These are phyloP conservation scores for Helenozyma rhizophorensis DNA, from an alignment of 805 yeast genomes.

Conservation along the genomic window DNA sequence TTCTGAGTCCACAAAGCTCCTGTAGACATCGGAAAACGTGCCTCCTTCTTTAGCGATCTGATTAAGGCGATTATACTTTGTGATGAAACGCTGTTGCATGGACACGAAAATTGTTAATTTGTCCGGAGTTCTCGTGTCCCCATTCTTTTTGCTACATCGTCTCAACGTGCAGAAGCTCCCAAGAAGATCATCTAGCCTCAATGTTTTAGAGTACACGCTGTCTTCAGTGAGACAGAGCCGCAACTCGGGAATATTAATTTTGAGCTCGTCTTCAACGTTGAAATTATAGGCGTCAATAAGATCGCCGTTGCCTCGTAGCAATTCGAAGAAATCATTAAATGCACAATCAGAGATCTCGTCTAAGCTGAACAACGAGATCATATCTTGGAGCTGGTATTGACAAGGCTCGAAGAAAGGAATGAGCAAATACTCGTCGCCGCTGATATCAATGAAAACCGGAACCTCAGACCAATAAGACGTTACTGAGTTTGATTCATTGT, in stretches of 20 bases:
- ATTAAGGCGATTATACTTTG: no score
- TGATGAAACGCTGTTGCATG: conserved; percentile 22
- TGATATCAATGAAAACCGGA: conserved; percentile 22
- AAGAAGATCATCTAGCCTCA: conserved; percentile 25
- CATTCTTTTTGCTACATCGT: conserved; percentile 5
- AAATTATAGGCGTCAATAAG: conserved; percentile 22
- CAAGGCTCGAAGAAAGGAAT: conserved; percentile 16
- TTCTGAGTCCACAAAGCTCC: no score
- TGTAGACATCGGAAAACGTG: neutral
- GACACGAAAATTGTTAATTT: conserved; percentile 18
- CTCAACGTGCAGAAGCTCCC: conserved; percentile 17
- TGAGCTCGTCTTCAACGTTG: conserved; percentile 23
- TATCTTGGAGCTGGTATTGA: conserved; percentile 13
- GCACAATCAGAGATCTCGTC: conserved; percentile 14
- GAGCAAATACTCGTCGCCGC: conserved; percentile 24
- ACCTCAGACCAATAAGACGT: neutral
- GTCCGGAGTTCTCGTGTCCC: conserved; percentile 5
- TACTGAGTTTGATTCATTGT: no score
- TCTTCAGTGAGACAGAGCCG: conserved; percentile 29
- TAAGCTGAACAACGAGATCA: conserved; percentile 25
- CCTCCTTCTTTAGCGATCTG: neutral
- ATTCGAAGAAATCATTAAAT: conserved; percentile 22
- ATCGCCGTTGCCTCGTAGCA: conserved; percentile 24
- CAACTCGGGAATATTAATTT: conserved; percentile 25
- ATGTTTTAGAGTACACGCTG: conserved; percentile 22